These are phyloP conservation scores for Thalassiosira hispida DNA, from an alignment of 352 stramenopile genomes.

Conservation along the genomic window DNA sequence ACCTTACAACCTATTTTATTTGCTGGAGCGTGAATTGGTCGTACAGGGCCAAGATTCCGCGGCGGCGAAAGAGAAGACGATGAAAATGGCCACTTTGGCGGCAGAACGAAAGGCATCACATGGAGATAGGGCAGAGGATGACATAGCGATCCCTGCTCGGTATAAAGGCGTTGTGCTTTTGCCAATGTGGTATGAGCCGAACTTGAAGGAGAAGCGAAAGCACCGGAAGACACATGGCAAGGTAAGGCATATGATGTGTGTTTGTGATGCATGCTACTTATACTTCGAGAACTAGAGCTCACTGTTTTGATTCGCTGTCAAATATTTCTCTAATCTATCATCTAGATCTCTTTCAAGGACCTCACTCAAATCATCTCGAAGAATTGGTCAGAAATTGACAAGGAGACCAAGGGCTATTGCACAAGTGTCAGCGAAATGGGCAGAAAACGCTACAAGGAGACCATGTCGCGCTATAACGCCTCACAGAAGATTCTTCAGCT, in stretches of 20 bases:
- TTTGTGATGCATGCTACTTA: not conserved
- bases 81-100: not conserved
- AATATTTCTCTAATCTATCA: not conserved
- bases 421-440: conserved; percentile 47
- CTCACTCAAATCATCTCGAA: conserved; percentile 54
- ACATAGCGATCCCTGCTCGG: conserved; percentile 36
- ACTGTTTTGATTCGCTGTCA: not conserved
- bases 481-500: conserved; percentile 49
- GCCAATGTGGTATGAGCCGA: conserved; percentile 54
- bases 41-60: conserved; percentile 37
- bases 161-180: conserved; percentile 46
- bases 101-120: not conserved
- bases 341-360: conserved; percentile 58
- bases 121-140: conserved; percentile 36
- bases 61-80: conserved; percentile 1
- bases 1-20: conserved; percentile 64
- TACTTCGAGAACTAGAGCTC: not conserved
- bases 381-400: conserved; percentile 53
- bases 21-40: conserved; percentile 53
- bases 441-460: conserved; percentile 48
- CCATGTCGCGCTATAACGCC: conserved; percentile 44
- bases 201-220: conserved; percentile 60
- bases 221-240: conserved; percentile 57
- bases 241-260: conserved; percentile 13
- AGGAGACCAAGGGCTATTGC: conserved; percentile 49